These are phyloP conservation scores for Hordeum pubiflorum DNA, from an alignment of 202 grass and related monocot species.

Conservation along the genomic window DNA sequence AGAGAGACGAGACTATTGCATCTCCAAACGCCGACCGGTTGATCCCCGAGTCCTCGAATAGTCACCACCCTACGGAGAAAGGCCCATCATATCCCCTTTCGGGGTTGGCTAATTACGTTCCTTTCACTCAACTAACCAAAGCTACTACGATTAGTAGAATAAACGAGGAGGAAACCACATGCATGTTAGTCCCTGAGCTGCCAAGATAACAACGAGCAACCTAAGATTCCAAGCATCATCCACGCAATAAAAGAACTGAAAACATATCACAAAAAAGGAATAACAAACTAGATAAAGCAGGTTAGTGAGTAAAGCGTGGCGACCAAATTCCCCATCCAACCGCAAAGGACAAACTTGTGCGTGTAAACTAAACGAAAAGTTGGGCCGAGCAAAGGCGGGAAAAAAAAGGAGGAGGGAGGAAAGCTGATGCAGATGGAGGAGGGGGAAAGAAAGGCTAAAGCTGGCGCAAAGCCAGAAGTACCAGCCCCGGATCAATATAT, in stretches of 20 bases:
- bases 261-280: not conserved
- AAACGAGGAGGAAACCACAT: not conserved
- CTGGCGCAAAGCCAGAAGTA: slow-evolving; percentile 40
- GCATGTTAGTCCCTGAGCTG: not conserved
- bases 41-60: not conserved
- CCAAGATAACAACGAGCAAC: not conserved
- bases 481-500: slow-evolving; percentile 35
- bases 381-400: slow-evolving; percentile 19
- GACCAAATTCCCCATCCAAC: slow-evolving; percentile 50
- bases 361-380: slow-evolving; percentile 32
- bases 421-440: slow-evolving; percentile 42
- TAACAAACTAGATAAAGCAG: not conserved
- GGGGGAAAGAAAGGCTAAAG: slow-evolving; percentile 39
- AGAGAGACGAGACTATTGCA: not conserved
- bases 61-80: not conserved
- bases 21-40: not conserved
- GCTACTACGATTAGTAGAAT: not conserved
- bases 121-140: not conserved
- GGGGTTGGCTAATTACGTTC: not conserved
- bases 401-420: not conserved
- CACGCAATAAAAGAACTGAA: not conserved
- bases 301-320: slow-evolving; percentile 30
- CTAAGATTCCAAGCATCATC: slow-evolving; percentile 15
- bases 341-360: slow-evolving; percentile 54
- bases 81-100: not conserved